A percentile compares a stretch with the other conserved stretches of the same genome.
These are phyloP conservation scores for Teratosphaeriaceae sp. DNA, from an alignment of 2,329 filamentous ascomycete species.

Conservation along the genomic window DNA sequence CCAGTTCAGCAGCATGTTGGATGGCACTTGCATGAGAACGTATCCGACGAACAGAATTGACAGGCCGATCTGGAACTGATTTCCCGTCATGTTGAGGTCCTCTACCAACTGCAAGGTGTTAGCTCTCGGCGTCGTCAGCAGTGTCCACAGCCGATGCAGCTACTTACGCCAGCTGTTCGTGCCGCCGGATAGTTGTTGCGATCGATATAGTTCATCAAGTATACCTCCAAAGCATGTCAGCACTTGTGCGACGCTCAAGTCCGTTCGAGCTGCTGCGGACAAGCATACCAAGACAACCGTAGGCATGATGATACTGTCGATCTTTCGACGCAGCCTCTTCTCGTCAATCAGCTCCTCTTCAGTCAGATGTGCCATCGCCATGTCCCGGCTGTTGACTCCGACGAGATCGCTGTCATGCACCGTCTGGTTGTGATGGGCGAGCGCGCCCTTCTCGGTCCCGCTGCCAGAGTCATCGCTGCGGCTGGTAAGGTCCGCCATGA, in stretches of 20 bases:
- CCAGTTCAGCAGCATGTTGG: slow-evolving; percentile 73
- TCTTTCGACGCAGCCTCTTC: slow-evolving; percentile 58
- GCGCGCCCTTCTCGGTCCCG: neutral
- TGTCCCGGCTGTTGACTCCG: slow-evolving; percentile 7
- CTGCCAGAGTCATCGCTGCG: neutral
- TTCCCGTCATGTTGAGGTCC: slow-evolving; percentile 50
- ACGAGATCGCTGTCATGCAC: neutral
- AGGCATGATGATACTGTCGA: slow-evolving; percentile 62
- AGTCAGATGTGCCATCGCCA: slow-evolving; percentile 17
- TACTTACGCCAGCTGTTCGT: slow-evolving; percentile 53
- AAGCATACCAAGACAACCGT: slow-evolving; percentile 58
- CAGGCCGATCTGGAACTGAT: slow-evolving; percentile 55
- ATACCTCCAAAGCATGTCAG: neutral
- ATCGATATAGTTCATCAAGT: slow-evolving; percentile 25
- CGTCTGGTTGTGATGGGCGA: neutral
- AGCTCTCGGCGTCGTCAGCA: neutral
- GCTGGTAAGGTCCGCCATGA: neutral
- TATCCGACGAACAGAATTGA: slow-evolving; percentile 57
- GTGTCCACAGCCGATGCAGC: neutral
- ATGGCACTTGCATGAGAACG: slow-evolving; percentile 38
- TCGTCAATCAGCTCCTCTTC: slow-evolving; percentile 38
- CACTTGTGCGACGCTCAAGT: neutral
- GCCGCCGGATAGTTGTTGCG: slow-evolving; percentile 59
- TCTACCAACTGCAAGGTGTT: slow-evolving; percentile 32
- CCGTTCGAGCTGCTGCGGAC: too few relatives aligned